Evolutionary conservation across 345 rosid species (phyloP).

Genomic region (Eucalyptus erythrocorys): DNA sequence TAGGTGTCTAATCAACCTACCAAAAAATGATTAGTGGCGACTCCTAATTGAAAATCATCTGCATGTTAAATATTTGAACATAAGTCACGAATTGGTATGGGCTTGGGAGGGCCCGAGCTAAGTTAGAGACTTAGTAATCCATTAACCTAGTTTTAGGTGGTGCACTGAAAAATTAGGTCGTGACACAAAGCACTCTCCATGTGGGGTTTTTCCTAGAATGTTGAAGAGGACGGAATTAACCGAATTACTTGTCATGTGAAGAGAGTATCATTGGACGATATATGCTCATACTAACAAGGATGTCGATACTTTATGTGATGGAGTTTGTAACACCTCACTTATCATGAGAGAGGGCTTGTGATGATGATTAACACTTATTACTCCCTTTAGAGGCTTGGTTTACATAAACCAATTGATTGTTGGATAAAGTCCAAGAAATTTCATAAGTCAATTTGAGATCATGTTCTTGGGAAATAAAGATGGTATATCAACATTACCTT

Average conservation of each 20-base stretch:
- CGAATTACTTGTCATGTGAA: fast-evolving
- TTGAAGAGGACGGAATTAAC: background rate
- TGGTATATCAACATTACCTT: background rate
- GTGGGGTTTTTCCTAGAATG: background rate
- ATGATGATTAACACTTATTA: background rate
- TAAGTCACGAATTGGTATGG: no score
- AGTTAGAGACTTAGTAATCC: no score
- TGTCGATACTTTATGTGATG: background rate
- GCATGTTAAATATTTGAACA: no score
- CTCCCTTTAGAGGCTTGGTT: background rate
- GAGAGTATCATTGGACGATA: background rate
- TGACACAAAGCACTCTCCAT: no score
- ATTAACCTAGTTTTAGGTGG: no score
- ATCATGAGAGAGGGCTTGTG: background rate
- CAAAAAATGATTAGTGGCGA: no score
- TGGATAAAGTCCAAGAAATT: background rate
- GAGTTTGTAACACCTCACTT: background rate
- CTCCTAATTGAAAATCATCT: no score
- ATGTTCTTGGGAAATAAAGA: background rate
- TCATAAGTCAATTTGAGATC: background rate
- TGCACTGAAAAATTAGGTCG: no score
- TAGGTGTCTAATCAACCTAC: no score
- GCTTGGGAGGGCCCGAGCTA: no score
- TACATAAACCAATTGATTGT: background rate
- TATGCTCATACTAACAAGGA: background rate